Evolutionary conservation across 352 stramenopile genomes (phyloP).

Genomic region (Phytophthora tubulina): DNA sequence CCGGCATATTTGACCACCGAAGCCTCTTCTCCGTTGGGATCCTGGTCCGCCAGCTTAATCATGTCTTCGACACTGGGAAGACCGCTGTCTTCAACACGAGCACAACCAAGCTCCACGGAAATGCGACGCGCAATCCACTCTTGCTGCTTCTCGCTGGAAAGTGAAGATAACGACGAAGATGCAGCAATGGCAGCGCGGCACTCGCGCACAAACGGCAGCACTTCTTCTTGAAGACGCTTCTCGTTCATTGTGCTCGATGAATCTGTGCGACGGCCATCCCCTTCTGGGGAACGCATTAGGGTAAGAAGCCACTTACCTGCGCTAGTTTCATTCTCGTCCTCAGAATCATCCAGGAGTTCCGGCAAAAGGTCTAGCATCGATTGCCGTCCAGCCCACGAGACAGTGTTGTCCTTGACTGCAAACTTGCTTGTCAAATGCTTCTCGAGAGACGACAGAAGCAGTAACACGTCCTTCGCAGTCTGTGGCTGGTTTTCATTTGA

Average conservation of each 20-base stretch:
- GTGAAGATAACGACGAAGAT: slow-evolving; percentile 32
- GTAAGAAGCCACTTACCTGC: slow-evolving; percentile 23
- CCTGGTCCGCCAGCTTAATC: slow-evolving; percentile 31
- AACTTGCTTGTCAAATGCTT: slow-evolving; percentile 40
- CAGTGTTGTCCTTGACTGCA: slow-evolving; percentile 4
- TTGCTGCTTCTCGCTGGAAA: slow-evolving; percentile 42
- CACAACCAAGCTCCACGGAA: slow-evolving; percentile 39
- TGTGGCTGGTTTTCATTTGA: slow-evolving; percentile 20
- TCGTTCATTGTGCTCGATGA: slow-evolving; percentile 8
- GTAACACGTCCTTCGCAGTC: slow-evolving; percentile 47
- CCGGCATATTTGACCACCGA: slow-evolving; percentile 54
- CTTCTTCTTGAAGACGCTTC: slow-evolving; percentile 29
- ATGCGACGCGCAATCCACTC: slow-evolving; percentile 46
- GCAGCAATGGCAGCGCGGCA: slow-evolving; percentile 36
- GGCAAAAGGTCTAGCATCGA: slow-evolving; percentile 42
- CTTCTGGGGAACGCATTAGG: slow-evolving; percentile 14
- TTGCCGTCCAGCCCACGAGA: slow-evolving; percentile 29
- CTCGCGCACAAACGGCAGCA: slow-evolving; percentile 43
- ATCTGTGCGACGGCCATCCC: neutral
- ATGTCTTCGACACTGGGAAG: slow-evolving; percentile 35
- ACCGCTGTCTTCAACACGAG: slow-evolving; percentile 27
- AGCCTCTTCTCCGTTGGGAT: slow-evolving; percentile 6
- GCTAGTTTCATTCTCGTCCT: slow-evolving; percentile 11
- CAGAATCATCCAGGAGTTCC: slow-evolving; percentile 18
- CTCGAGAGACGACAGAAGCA: slow-evolving; percentile 52